Evolutionary conservation across 805 yeast species (phyloP), one percentile per base, ranked within the genome.

Genomic region (Metschnikowia aberdeeniae): DNA sequence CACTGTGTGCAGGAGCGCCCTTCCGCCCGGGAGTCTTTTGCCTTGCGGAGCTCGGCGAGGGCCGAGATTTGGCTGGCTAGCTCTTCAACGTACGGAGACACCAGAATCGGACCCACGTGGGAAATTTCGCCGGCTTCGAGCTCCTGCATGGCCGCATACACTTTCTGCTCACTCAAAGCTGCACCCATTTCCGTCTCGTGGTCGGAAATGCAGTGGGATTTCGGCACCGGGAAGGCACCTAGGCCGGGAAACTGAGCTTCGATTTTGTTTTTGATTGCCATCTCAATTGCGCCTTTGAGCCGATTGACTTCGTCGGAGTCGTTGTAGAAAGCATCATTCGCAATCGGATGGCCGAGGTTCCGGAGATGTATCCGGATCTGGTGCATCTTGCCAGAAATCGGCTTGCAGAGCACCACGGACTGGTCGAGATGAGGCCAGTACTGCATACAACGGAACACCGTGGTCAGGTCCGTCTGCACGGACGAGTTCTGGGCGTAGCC

Each of bases 311-410:
- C 47, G 17, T 30, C 40, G 3, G 35, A 36, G 32, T 39, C 52
- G 22, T 39, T 38, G 40, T 53, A 55, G 11, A 50, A 27, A 1
- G 7, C 31, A 42, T 55, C 59, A 37, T 55, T 55, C 31, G 50
- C 36, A 33, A 55, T 55, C 4, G 59, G 57, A 24, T 28, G 37
- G 9, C 74, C 73, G 49, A 78, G 40, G 50, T 76, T 72, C 19
- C 80, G 57, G 10, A 79, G 58, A 56, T 79, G 84, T 5, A 79
- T 76, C 10, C 84, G 61, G 22, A 79, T 77, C 56, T 79, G 84
- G 58, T 79, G 84, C 58, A 76, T 76, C 49, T 75, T 64, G 0
- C 84, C 84, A 0, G 81, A 75, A 6, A 72, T 47, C 0, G 83
- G 82, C 34, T 56, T 57, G 50, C 83, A 79, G 44, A 55, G 44